Percentiles rank a stretch among this genome's conserved stretches.
Evolutionary conservation across 2,329 filamentous ascomycete genomes (phyloP).

Genomic region (Elsinoe fawcettii): DNA sequence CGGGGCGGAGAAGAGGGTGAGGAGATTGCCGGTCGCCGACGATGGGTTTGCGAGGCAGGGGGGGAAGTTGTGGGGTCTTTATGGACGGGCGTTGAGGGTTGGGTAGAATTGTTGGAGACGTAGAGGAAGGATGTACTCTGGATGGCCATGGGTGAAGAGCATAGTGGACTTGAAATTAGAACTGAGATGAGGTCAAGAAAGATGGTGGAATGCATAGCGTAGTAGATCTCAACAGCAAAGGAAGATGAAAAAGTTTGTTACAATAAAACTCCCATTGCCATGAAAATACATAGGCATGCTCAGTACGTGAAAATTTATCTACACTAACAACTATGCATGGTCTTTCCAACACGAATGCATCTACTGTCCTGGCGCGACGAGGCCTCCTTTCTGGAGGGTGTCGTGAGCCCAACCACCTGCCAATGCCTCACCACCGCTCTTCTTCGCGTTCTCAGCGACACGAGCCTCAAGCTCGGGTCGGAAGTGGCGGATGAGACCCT

Average conservation of each 20-base stretch:
- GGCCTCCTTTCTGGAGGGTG: slow-evolving; percentile 66
- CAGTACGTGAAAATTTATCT: slow-evolving; percentile 3
- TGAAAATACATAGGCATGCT: slow-evolving; percentile 1
- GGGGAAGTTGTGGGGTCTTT: slow-evolving; percentile 14
- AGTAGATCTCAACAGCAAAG: not conserved
- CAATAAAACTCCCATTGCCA: not conserved
- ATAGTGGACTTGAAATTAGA: too few relatives aligned
- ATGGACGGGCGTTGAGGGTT: slow-evolving; percentile 9
- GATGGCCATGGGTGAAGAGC: too few relatives aligned
- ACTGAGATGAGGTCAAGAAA: too few relatives aligned
- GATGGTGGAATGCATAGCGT: not conserved
- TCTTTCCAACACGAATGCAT: not conserved
- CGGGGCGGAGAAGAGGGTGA: slow-evolving; percentile 14
- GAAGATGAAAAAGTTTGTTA: not conserved
- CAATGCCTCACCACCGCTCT: slow-evolving; percentile 64
- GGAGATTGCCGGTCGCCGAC: slow-evolving; percentile 16
- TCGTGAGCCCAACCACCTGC: slow-evolving; percentile 84
- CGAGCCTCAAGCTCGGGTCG: slow-evolving; percentile 88
- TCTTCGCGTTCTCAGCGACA: slow-evolving; percentile 70
- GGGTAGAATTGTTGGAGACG: not conserved
- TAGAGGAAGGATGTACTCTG: not conserved
- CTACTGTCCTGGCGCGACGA: slow-evolving; percentile 86
- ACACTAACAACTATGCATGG: not conserved
- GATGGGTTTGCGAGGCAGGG: slow-evolving; percentile 18
- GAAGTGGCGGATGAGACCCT: slow-evolving; percentile 97